These are phyloP conservation scores for Simplicillium sp. DNA, from an alignment of 2,329 filamentous ascomycete genomes.

Conservation along the genomic window DNA sequence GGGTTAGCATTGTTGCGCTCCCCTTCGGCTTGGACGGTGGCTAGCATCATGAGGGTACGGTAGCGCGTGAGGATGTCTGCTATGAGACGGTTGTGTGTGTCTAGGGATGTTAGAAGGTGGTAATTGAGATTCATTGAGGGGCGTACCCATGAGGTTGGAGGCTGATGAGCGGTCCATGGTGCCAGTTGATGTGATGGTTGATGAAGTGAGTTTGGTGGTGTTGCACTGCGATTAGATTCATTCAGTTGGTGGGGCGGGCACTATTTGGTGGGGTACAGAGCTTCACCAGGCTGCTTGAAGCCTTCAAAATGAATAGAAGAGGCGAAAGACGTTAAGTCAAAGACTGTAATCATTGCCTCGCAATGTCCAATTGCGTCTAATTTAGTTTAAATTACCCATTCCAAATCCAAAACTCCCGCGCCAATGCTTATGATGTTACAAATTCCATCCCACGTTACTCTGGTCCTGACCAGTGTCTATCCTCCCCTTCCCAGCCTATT, in stretches of 20 bases:
- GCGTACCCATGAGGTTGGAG: slow-evolving; percentile 26
- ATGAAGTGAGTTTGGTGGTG: too few relatives aligned
- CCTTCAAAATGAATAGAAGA: too few relatives aligned
- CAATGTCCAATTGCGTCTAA: too few relatives aligned
- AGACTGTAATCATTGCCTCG: too few relatives aligned
- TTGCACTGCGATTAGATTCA: too few relatives aligned
- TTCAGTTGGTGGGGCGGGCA: slow-evolving; percentile 13
- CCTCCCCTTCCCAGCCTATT: slow-evolving; percentile 37
- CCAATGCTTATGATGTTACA: too few relatives aligned
- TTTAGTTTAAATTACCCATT: too few relatives aligned
- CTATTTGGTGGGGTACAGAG: too few relatives aligned
- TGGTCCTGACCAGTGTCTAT: slow-evolving; percentile 12
- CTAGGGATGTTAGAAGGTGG: slow-evolving; percentile 14
- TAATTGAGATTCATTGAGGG: background rate
- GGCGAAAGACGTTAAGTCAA: too few relatives aligned
- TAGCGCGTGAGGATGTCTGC: slow-evolving; percentile 34
- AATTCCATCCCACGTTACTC: background rate
- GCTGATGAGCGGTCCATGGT: slow-evolving; percentile 22
- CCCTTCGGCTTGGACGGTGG: slow-evolving; percentile 30
- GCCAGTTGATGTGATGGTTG: background rate
- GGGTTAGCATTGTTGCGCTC: slow-evolving; percentile 28
- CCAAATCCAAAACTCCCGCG: too few relatives aligned
- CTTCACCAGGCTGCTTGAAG: too few relatives aligned
- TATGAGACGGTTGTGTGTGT: slow-evolving; percentile 34
- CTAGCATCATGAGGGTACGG: slow-evolving; percentile 32